phyloP scores from a whole-genome alignment of 1,139 yeast genomes.

The Nakaseomyces bracarensis region DNA sequence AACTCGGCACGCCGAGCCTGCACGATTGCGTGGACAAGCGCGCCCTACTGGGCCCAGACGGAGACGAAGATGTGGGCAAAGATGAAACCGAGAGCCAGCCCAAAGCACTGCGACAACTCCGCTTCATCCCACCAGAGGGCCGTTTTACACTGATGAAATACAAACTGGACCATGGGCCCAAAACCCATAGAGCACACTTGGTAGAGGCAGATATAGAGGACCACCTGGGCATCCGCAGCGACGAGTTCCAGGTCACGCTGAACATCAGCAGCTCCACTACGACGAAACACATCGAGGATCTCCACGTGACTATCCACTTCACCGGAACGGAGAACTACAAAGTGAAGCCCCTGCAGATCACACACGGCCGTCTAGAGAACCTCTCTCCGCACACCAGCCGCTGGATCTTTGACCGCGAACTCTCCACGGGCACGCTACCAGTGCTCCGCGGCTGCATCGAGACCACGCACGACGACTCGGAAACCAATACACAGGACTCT shows the following conservation, averaged over 20 bases:
- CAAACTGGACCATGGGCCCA: conserved; percentile 33
- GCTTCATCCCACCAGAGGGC: conserved; percentile 87
- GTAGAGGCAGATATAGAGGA: conserved; percentile 52
- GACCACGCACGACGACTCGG: neutral
- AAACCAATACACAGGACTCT: neutral
- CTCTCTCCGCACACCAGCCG: conserved; percentile 41
- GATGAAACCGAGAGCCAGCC: too few relatives aligned
- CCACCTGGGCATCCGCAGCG: conserved; percentile 50
- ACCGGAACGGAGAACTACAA: conserved; percentile 20
- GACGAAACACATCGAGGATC: conserved; percentile 50
- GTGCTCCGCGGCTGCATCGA: conserved; percentile 53
- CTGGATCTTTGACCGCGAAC: conserved; percentile 60
- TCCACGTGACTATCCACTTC: conserved; percentile 45
- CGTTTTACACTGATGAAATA: conserved; percentile 57
- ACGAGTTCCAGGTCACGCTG: conserved; percentile 71
- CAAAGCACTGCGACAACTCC: conserved; percentile 2
- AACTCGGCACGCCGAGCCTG: conserved; percentile 42
- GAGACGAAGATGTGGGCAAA: too few relatives aligned
- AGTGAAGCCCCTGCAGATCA: conserved; percentile 23
- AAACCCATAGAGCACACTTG: conserved; percentile 45
- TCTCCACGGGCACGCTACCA: conserved; percentile 61
- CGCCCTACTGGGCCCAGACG: conserved; percentile 9
- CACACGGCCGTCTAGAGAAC: conserved; percentile 35
- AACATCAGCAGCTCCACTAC: conserved; percentile 44
- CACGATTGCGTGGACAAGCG: conserved; percentile 35